A percentile compares a stretch with the other conserved stretches of the same genome.
Conservation (phyloP, 805 yeast species). For the Tetrapisispora namnaoensis region DNA sequence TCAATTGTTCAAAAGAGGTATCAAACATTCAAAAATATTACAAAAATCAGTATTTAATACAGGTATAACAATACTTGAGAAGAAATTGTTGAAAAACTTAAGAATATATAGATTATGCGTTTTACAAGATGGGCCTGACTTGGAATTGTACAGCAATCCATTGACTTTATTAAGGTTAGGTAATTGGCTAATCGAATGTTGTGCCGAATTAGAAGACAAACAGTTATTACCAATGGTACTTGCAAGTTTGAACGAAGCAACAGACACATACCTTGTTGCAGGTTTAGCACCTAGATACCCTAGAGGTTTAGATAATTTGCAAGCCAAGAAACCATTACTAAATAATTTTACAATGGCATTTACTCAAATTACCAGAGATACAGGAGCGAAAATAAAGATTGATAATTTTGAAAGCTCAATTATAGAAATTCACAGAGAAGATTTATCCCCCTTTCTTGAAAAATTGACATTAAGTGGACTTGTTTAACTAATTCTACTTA, state of each 20-base stretch:
- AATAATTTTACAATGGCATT: conserved; percentile 88
- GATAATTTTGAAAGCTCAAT: conserved; percentile 94
- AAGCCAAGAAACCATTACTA: conserved; percentile 37
- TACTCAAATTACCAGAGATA: conserved; percentile 72
- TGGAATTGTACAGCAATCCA: conserved; percentile 74
- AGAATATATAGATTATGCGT: conserved; percentile 79
- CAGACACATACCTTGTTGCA: conserved; percentile 75
- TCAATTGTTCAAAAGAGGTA: conserved; percentile 37
- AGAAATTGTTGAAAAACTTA: conserved; percentile 67
- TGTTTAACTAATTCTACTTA: conserved; percentile 18
- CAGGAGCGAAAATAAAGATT: conserved; percentile 82
- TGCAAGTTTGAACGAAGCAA: conserved; percentile 65
- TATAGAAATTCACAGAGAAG: conserved; percentile 82
- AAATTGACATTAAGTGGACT: conserved; percentile 67
- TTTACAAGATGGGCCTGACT: conserved; percentile 78
- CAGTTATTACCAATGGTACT: conserved; percentile 71
- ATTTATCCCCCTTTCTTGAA: conserved; percentile 79
- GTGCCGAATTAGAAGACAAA: conserved; percentile 63
- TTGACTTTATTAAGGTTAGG: conserved; percentile 76
- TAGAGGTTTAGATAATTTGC: conserved; percentile 30
- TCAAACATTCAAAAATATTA: conserved; percentile 71
- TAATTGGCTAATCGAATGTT: conserved; percentile 81
- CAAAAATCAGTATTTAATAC: conserved; percentile 80
- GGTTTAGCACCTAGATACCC: conserved; percentile 84
- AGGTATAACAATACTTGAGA: conserved; percentile 82